Evolutionary conservation across 139 green algal genomes (phyloP), one percentile per base, ranked within the genome.

Genomic region (Trebouxia sp.): DNA sequence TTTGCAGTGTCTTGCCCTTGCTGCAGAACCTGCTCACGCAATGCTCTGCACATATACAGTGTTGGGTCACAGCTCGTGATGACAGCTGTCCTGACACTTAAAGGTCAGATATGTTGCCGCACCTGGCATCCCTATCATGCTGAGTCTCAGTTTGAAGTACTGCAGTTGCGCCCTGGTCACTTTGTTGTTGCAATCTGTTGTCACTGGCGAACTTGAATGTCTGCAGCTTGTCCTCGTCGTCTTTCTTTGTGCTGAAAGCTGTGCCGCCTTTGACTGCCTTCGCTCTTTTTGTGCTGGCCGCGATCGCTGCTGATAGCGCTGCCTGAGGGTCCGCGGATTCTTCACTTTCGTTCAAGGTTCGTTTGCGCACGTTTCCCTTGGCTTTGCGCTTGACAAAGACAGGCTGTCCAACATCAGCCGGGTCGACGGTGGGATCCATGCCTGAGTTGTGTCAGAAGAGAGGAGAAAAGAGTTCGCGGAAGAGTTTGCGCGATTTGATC

Each of bases 111-210:
- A 12, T 14, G 35, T 39, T 24, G 32, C 14, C 78, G 22, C 22
- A 94, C 88, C 94, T 84, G 0, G 85, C 85, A 80, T 97, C 94
- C 35, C 88, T 69, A 77, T 97, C 91, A 43, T 86, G 88, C 65
- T 92, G 80, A 5, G 94, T 97, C 78, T 97, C 92, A 28, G 90
- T 95, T 75, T 98, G 90, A 28, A 95, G 76, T 1, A 26, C 32
- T 0, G 82, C 48, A 0, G 92, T 97, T 0, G 91, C 94, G 6
- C 86, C 83, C 30, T 83, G 50, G 84, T 96, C 91, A 1, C 53
- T 82, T 0, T 55, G 37, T 81, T 89, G 79, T 80, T 90, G 88
- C 55, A 90, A 22, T 35, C 69, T 65, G 8, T 83, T 58, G 53
- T 53, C 83, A 78, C 87, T 89, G 38, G 85, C 79, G 66, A 84